Base-by-base conservation (phyloP, 176 grass and related monocot species). In the Hyparrhenia diplandra region DNA sequence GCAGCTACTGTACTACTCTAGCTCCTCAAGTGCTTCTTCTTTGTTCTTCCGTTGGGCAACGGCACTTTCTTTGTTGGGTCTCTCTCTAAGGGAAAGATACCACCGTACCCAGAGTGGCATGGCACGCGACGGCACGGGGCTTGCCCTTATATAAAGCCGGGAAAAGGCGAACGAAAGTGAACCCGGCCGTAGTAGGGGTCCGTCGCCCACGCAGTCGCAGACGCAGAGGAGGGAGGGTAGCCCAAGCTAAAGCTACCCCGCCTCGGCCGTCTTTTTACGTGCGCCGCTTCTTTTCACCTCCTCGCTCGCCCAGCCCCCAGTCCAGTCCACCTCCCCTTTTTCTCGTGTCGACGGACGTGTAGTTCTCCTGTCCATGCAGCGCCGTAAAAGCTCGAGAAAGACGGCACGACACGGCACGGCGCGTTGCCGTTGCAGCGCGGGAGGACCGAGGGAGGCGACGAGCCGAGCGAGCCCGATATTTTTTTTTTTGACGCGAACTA, bases 61-160 rank as follows among this genome's bases (percentile, higher is more conserved):
- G 41, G 76, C 41, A 21, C 37, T 31, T 28, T 13, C 37, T 31
- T 3, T 52, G 18, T 1, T 39, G 5, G 5, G 37, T 39, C n/a
- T n/a, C n/a, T 54, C 20, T 21, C 10, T 14, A 12, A 2, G 21
- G 11, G 40, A 79, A 40, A n/a, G 57, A 60, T 60, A 8, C 52
- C 51, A 12, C 10, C 10, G 57, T 59, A 43, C 23, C 60, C 47
- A 74, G 59, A 80, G 81, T 47, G 45, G 45, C 11, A 14, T 51
- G 86, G 69, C 76, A 60, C 71, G 28, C 60, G n/a, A 37, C 39
- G 3, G 69, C 34, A 71, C 43, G 43, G 35, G 21, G 5, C 31
- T 2, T 12, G 1, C 54, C 62, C 43, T 85, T 85, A 89, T 89
- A 85, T 85, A 89, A 85, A 85, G 65, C 71, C 71, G 43, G 55